Base-by-base conservation (phyloP, 306 rosid species). In the Inga laurina region DNA sequence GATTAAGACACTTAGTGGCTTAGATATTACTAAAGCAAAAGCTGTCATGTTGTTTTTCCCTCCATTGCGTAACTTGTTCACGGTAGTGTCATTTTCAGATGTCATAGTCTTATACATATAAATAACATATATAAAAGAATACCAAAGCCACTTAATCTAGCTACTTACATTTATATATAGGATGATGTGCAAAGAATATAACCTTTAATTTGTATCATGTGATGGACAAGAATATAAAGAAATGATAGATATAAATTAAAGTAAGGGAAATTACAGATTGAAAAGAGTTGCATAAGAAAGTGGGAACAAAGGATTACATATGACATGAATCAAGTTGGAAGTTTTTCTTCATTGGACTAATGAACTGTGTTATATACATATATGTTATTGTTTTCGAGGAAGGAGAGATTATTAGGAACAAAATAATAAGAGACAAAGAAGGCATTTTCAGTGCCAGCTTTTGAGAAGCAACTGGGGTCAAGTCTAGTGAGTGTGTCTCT, bases 21-120 rank as follows among this genome's bases (percentile, higher is more conserved):
- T 84, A 21, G 80, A 76, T 82, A 39, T 72, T 82, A 87, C 86
- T 32, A 87, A 87, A 87, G 88, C 76, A 54, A 82, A 84, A 84
- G 84, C 72, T 68, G 41, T 27, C 22, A 15, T 43, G 21, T 12
- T 56, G 61, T 69, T 74, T 74, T n/a, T 59, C 84, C 39, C 69
- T 75, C 48, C 27, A 52, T 71, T 74, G 82, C 77, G 37, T 74
- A 75, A 74, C 56, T 75, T 81, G 79, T 78, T 74, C 78, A 79
- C 70, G 64, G 45, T 35, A 75, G 43, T 81, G 84, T 84, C 87
- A 87, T 87, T 82, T 85, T 84, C 88, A 87, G 62, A 24, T 24
- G 72, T 37, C 24, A 52, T 66, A 72, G 66, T 79, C 59, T 64
- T 77, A 18, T n/a, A 22, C 43, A 75, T 61, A 76, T 46, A 39